These are phyloP conservation scores for Haplosporangium sp. DNA, from an alignment of 371 early-diverging fungal genomes.

Conservation along the genomic window DNA sequence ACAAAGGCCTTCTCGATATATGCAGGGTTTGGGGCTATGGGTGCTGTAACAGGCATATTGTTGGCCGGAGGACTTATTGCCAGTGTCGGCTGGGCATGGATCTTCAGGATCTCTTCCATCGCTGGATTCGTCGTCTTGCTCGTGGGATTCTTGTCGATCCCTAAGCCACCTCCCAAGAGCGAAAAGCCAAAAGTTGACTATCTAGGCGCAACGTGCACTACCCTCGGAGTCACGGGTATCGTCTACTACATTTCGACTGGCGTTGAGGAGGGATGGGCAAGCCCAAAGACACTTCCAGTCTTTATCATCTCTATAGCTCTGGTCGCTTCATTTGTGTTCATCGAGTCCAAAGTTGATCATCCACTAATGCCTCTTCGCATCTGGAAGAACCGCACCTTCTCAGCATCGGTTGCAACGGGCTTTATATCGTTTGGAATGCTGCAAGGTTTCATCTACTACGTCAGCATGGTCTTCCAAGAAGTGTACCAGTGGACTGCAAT, in stretches of 20 bases:
- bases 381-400: constrained; percentile 27
- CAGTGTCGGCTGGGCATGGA: constrained; percentile 30
- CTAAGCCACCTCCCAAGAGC: constrained; percentile 2
- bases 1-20: constrained; percentile 37
- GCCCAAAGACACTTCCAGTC: constrained; percentile 22
- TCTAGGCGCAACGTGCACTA: constrained; percentile 8
- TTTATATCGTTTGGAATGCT: constrained; percentile 33
- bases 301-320: constrained; percentile 1
- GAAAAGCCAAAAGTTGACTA: constrained; percentile 27
- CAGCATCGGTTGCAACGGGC: constrained; percentile 21
- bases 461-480: constrained; percentile 37
- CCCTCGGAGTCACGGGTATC: constrained; percentile 19
- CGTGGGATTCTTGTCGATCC: constrained; percentile 22
- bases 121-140: constrained; percentile 7
- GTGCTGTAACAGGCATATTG: constrained; percentile 26
- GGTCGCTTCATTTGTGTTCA: constrained; percentile 8
- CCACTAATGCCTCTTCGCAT: constrained; percentile 35
- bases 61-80: constrained; percentile 35
- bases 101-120: constrained; percentile 28
- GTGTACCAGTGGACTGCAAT: constrained; percentile 39
- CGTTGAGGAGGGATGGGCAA: constrained; percentile 25
- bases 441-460: constrained; percentile 32
- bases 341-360: constrained; percentile 6
- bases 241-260: constrained; percentile 31
- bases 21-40: constrained; percentile 37